A percentile compares a stretch with the other conserved stretches of the same genome.
Conservation (phyloP, 2,329 filamentous ascomycete species). For the Calonectria pauciramosa region DNA sequence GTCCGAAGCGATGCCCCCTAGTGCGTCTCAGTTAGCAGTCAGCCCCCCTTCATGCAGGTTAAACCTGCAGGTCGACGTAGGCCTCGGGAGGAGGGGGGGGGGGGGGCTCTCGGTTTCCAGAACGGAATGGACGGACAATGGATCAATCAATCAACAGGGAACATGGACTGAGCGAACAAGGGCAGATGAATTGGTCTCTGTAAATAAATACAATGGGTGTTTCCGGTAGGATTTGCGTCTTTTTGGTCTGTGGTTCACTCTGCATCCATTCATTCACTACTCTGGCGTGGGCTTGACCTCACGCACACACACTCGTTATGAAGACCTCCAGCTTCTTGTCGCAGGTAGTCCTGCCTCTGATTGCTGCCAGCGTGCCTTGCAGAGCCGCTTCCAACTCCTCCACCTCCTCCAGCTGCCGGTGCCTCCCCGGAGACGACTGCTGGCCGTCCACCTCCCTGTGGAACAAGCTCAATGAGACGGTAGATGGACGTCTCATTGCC, state of each 20-base stretch:
- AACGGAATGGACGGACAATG: background rate
- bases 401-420: slow-evolving; percentile 54
- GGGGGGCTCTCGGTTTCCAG: background rate
- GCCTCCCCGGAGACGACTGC: slow-evolving; percentile 63
- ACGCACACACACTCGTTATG: slow-evolving; percentile 25
- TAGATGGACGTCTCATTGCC: slow-evolving; percentile 63
- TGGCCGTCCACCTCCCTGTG: slow-evolving; percentile 65
- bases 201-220: slow-evolving; percentile 9
- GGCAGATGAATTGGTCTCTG: background rate
- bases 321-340: slow-evolving; percentile 28
- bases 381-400: slow-evolving; percentile 5
- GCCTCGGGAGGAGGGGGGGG: background rate
- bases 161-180: background rate
- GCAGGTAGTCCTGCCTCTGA: slow-evolving; percentile 31
- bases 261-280: background rate
- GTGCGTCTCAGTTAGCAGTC: slow-evolving; percentile 10
- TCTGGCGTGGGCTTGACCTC: background rate
- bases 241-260: slow-evolving; percentile 7
- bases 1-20: background rate
- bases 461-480: slow-evolving; percentile 63
- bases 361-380: slow-evolving; percentile 21
- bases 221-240: background rate
- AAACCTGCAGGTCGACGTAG: slow-evolving; percentile 12
- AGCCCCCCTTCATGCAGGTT: background rate
- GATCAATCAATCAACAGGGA: background rate